Percentiles rank a stretch among this genome's conserved stretches.
phyloP scores from a whole-genome alignment of 805 yeast species.

The Isabelozyma heimii region DNA sequence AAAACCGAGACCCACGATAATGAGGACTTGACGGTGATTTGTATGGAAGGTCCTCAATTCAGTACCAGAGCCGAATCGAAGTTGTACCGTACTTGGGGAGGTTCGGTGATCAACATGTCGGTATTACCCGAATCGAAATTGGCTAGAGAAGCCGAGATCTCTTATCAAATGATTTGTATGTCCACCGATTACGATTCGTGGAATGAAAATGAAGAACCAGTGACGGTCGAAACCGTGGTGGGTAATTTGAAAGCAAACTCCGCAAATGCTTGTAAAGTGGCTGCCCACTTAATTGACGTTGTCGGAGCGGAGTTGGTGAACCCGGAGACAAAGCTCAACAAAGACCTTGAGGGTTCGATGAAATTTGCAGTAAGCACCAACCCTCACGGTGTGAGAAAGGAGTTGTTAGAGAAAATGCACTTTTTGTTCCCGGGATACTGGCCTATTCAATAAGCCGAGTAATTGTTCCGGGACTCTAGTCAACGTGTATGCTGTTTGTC shows the following conservation, averaged over 20 bases:
- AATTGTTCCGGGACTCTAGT: background rate
- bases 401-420: conserved; percentile 75
- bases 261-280: conserved; percentile 78
- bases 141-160: conserved; percentile 95
- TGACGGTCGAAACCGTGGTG: conserved; percentile 95
- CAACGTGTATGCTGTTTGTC: background rate
- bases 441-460: conserved; percentile 35
- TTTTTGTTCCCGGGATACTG: conserved; percentile 90
- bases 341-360: conserved; percentile 71
- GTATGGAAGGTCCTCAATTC: conserved; percentile 99
- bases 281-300: conserved; percentile 63
- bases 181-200: conserved; percentile 98
- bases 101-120: conserved; percentile 94
- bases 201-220: conserved; percentile 94
- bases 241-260: conserved; percentile 86
- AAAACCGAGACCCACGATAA: conserved; percentile 53
- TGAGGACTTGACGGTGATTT: conserved; percentile 78
- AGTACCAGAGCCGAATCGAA: conserved; percentile 95
- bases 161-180: conserved; percentile 99
- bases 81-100: conserved; percentile 85
- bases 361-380: conserved; percentile 78
- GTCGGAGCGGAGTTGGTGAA: conserved; percentile 59
- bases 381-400: conserved; percentile 68
- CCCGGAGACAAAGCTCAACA: conserved; percentile 58
- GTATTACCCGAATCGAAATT: conserved; percentile 96